A percentile compares a stretch with the other conserved stretches of the same genome.
Evolutionary conservation across 345 rosid species (phyloP).

Genomic region (Gossypium sturtianum): DNA sequence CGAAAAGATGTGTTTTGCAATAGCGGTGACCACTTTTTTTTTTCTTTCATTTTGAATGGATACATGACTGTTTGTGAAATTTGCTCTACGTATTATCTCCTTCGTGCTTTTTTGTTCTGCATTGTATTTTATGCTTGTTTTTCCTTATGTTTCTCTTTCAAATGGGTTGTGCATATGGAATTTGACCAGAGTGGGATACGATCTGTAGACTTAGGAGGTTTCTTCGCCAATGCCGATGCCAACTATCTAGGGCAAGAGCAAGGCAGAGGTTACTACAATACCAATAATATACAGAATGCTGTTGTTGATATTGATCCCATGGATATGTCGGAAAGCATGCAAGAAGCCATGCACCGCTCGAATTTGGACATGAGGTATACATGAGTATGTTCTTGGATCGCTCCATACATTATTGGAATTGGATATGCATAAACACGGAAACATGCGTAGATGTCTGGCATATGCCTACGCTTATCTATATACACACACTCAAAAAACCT

Average conservation of each 20-base stretch:
- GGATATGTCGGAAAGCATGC: conserved; percentile 99
- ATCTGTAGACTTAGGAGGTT: conserved; percentile 67
- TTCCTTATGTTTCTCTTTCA: conserved; percentile 9
- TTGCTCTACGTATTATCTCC: background rate
- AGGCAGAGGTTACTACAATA: conserved; percentile 36
- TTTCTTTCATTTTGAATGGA: background rate
- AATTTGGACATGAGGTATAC: conserved; percentile 87
- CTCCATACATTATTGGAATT: conserved; percentile 9
- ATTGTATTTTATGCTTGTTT: background rate
- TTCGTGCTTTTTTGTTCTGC: background rate
- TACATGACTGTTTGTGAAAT: background rate
- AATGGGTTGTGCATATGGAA: conserved; percentile 19
- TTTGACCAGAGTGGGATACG: conserved; percentile 54
- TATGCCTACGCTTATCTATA: too few relatives aligned
- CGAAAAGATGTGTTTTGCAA: background rate
- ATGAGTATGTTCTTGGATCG: conserved; percentile 25
- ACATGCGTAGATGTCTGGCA: too few relatives aligned
- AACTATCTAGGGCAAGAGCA: conserved; percentile 47
- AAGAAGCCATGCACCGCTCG: conserved; percentile 95
- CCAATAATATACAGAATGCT: conserved; percentile 32
- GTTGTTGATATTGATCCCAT: conserved; percentile 60
- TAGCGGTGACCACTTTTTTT: background rate
- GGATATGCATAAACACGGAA: background rate
- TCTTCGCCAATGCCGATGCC: conserved; percentile 67
- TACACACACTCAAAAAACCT: background rate